These are phyloP conservation scores for Meripilus lineatus DNA, from an alignment of 1,284 basidiomycete genomes.

Conservation along the genomic window DNA sequence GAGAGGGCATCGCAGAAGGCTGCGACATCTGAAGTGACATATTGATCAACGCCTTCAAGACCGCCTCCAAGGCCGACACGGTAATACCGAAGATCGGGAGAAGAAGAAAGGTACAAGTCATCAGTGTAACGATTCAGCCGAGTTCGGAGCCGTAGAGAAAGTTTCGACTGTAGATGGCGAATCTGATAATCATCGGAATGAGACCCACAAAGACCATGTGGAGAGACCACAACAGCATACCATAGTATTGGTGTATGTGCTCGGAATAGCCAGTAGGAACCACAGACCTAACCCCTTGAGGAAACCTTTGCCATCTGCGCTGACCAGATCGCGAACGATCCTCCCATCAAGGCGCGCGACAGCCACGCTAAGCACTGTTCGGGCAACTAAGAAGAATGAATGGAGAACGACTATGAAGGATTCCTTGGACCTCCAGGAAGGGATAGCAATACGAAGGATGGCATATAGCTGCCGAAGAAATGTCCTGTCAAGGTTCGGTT, in stretches of 20 bases:
- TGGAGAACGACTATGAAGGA: constrained; percentile 75
- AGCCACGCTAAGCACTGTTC: constrained; percentile 83
- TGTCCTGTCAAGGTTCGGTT: constrained; percentile 71
- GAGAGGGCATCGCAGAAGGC: constrained; percentile 87
- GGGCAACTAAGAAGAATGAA: constrained; percentile 82
- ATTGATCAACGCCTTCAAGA: constrained; percentile 82
- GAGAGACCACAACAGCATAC: constrained; percentile 32
- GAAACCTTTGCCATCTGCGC: constrained; percentile 85
- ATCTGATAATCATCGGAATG: constrained; percentile 46
- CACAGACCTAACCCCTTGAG: constrained; percentile 80
- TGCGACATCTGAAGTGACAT: constrained; percentile 91
- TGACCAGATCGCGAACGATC: constrained; percentile 87
- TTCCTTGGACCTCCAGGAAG: constrained; percentile 71
- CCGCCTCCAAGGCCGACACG: constrained; percentile 50
- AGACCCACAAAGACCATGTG: not conserved
- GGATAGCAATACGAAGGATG: constrained; percentile 76
- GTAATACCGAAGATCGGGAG: constrained; percentile 69
- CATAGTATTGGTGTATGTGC: constrained; percentile 96
- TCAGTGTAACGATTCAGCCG: constrained; percentile 89
- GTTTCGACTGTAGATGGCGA: constrained; percentile 86
- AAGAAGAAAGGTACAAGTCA: constrained; percentile 83
- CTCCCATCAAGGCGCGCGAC: constrained; percentile 89
- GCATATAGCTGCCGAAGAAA: constrained; percentile 80
- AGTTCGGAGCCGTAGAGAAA: constrained; percentile 82
- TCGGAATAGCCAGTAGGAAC: constrained; percentile 89